A percentile compares a stretch with the other conserved stretches of the same genome.
Conservation (phyloP, 345 rosid genomes). For the Eutrema heterophyllum region DNA sequence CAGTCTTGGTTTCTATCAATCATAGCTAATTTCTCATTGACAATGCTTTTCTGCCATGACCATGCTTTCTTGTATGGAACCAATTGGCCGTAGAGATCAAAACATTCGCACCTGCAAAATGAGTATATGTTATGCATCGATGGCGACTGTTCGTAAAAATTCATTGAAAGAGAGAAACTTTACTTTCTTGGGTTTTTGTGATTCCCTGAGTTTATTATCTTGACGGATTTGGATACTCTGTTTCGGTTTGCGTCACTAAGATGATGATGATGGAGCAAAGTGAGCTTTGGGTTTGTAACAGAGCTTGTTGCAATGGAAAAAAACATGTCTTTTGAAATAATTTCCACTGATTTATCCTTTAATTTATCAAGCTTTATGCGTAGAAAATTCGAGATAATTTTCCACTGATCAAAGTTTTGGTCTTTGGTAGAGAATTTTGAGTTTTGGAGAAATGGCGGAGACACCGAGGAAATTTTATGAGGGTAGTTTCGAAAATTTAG, state of each 20-base stretch:
- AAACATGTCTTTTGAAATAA: background rate
- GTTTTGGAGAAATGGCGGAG: constrained; percentile 5
- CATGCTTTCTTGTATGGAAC: constrained; percentile 61
- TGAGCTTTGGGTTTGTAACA: background rate
- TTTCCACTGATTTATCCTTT: background rate
- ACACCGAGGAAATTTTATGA: background rate
- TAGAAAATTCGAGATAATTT: background rate
- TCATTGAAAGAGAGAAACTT: background rate
- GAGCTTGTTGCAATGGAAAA: constrained; percentile 7
- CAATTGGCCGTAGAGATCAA: constrained; percentile 52
- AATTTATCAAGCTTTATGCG: background rate
- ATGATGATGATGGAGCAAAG: constrained; percentile 3
- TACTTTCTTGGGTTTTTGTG: constrained; percentile 23
- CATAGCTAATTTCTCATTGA: constrained; percentile 45
- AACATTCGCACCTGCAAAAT: constrained; percentile 56
- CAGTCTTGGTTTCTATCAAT: constrained; percentile 46
- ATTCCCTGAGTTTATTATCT: background rate
- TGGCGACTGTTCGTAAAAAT: too few species aligned
- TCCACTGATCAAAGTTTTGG: background rate
- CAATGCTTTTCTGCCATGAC: constrained; percentile 67
- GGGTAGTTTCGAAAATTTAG: background rate
- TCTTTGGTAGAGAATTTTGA: background rate
- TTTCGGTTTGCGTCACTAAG: background rate
- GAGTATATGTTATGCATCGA: too few species aligned
- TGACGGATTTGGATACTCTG: constrained; percentile 1